phyloP scores from a whole-genome alignment of 768 basidiomycete species.

The Pholiota microspora region DNA sequence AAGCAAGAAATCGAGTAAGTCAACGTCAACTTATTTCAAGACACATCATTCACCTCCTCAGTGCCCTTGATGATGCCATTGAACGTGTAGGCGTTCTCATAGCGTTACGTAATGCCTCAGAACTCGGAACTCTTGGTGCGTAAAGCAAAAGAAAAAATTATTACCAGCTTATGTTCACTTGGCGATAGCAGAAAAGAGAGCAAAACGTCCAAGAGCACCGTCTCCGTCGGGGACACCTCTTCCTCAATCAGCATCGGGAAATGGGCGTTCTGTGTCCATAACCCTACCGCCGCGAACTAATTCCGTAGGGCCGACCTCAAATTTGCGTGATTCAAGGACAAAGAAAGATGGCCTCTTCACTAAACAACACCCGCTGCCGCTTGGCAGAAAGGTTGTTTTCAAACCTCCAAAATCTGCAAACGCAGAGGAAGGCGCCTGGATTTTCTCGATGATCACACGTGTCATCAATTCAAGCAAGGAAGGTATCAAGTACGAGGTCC shows the following conservation, averaged over 20 bases:
- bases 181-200: conserved; percentile 59
- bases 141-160: neutral
- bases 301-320: conserved; percentile 56
- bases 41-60: conserved; percentile 26
- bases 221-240: conserved; percentile 64
- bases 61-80: conserved; percentile 69
- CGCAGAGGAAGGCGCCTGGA: conserved; percentile 67
- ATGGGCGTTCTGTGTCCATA: conserved; percentile 49
- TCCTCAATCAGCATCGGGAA: conserved; percentile 31
- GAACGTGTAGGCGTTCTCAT: conserved; percentile 70
- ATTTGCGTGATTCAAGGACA: conserved; percentile 65
- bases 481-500: conserved; percentile 73
- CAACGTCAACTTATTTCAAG: conserved; percentile 6
- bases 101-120: conserved; percentile 71
- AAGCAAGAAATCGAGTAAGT: conserved; percentile 66
- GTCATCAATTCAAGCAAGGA: conserved; percentile 74
- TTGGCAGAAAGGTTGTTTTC: conserved; percentile 80
- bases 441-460: conserved; percentile 71
- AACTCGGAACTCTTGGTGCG: conserved; percentile 64
- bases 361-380: conserved; percentile 65
- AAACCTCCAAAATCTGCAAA: conserved; percentile 55
- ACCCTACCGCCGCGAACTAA: conserved; percentile 51
- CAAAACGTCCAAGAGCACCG: conserved; percentile 68
- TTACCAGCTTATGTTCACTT: neutral
- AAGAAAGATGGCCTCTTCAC: conserved; percentile 55